A percentile compares a stretch with the other conserved stretches of the same genome.
phyloP scores from a whole-genome alignment of 169 alveolate species.

The Cryptosporidium viatorum region DNA sequence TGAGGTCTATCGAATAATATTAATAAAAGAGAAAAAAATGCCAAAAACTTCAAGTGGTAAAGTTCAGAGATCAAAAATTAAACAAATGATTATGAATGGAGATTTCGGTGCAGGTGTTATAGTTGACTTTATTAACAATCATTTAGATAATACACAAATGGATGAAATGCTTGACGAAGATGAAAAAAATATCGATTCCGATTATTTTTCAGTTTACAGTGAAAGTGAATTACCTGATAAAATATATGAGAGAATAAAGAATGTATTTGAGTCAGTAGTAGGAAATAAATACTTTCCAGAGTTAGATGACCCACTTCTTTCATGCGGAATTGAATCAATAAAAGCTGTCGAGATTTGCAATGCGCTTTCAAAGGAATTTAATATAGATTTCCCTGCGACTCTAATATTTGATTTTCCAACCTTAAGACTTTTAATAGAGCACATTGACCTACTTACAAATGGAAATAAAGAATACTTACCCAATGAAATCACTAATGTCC shows the following conservation, averaged over 20 bases:
- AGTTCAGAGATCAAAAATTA: constrained; percentile 73
- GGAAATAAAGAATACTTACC: constrained; percentile 10
- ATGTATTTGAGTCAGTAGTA: constrained; percentile 25
- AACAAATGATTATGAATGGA: constrained; percentile 50
- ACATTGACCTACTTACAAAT: constrained; percentile 42
- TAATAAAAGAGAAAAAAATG: constrained; percentile 47
- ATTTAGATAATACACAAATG: not conserved
- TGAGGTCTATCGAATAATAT: constrained; percentile 15
- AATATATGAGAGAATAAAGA: constrained; percentile 23
- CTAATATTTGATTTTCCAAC: constrained; percentile 80
- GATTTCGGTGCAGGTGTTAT: constrained; percentile 11
- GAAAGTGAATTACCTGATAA: constrained; percentile 18
- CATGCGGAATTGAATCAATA: constrained; percentile 84
- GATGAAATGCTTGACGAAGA: not conserved
- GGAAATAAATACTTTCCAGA: constrained; percentile 52
- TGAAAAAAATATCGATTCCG: constrained; percentile 13
- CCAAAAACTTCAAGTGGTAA: constrained; percentile 79
- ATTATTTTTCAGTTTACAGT: constrained; percentile 50
- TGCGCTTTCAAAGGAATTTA: constrained; percentile 79
- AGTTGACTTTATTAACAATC: not conserved
- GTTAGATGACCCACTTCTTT: constrained; percentile 80
- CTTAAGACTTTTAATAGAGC: constrained; percentile 76
- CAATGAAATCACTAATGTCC: not conserved
- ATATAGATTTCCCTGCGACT: constrained; percentile 78
- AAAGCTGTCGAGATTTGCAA: constrained; percentile 87